Evolutionary conservation across 345 rosid species (phyloP).

Genomic region (Eucalyptus pauciflora): DNA sequence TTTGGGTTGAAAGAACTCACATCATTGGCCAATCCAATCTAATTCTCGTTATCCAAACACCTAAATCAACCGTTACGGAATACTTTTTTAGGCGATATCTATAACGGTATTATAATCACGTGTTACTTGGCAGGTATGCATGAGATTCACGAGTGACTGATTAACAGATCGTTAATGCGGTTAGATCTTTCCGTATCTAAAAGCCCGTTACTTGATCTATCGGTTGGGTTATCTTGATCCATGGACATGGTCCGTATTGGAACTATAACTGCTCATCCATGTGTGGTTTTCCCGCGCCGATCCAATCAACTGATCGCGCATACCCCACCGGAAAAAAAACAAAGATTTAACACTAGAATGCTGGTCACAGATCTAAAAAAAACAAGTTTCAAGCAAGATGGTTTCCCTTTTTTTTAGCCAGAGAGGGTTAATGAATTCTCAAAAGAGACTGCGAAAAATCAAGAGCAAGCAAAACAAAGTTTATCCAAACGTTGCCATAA

Average conservation of each 20-base stretch:
- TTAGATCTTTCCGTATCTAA: background rate
- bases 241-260: background rate
- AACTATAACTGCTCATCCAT: background rate
- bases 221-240: rapidly evolving
- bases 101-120: background rate
- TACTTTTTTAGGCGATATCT: background rate
- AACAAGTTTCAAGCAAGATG: background rate
- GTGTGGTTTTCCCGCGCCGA: background rate
- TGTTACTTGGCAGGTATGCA: rapidly evolving
- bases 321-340: background rate
- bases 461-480: background rate
- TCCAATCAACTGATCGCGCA: background rate
- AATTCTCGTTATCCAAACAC: background rate
- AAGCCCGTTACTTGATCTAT: background rate
- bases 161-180: background rate
- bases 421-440: background rate
- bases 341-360: background rate
- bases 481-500: background rate
- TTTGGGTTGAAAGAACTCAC: background rate
- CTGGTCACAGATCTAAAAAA: background rate
- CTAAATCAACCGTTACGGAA: background rate
- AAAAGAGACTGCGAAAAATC: background rate
- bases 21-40: background rate
- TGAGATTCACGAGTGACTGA: background rate
- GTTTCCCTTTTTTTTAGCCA: background rate